These are phyloP conservation scores for Podila horticola DNA, from an alignment of 192 early-diverging fungal species.

Conservation along the genomic window DNA sequence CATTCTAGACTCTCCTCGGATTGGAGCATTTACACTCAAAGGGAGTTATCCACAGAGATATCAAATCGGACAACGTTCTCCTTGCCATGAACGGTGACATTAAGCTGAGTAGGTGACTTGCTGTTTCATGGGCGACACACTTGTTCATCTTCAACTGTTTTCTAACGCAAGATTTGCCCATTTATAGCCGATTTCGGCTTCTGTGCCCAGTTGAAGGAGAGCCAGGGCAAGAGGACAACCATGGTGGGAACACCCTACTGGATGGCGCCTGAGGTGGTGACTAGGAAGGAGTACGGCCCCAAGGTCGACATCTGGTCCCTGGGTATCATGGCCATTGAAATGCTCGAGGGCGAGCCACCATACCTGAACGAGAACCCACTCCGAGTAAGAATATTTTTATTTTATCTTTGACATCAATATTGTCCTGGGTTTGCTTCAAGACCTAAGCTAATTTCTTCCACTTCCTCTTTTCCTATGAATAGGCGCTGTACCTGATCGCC, in stretches of 20 bases:
- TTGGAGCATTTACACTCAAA: constrained; percentile 78
- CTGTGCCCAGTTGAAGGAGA: constrained; percentile 81
- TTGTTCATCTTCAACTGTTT: constrained; percentile 2
- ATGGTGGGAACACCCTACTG: constrained; percentile 93
- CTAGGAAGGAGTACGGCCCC: constrained; percentile 87
- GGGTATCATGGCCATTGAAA: constrained; percentile 98
- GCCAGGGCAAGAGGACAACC: constrained; percentile 75
- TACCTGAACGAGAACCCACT: constrained; percentile 96
- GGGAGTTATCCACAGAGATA: constrained; percentile 87
- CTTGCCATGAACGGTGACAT: constrained; percentile 73
- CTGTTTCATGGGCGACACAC: no score
- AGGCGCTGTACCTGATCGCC: constrained; percentile 93
- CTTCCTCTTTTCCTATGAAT: neutral
- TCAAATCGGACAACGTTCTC: constrained; percentile 88
- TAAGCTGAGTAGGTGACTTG: constrained; percentile 67
- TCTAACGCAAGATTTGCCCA: neutral
- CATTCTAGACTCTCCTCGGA: constrained; percentile 54
- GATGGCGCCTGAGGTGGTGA: constrained; percentile 99
- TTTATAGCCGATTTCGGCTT: constrained; percentile 87
- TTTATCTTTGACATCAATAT: neutral
- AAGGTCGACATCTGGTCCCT: constrained; percentile 99
- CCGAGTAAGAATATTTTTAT: constrained; percentile 58
- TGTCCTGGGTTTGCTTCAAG: no score
- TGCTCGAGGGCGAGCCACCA: constrained; percentile 97
- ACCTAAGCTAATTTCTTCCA: no score